These are phyloP conservation scores for Fusarium chaquense DNA, from an alignment of 2,329 filamentous ascomycete species.

Conservation along the genomic window DNA sequence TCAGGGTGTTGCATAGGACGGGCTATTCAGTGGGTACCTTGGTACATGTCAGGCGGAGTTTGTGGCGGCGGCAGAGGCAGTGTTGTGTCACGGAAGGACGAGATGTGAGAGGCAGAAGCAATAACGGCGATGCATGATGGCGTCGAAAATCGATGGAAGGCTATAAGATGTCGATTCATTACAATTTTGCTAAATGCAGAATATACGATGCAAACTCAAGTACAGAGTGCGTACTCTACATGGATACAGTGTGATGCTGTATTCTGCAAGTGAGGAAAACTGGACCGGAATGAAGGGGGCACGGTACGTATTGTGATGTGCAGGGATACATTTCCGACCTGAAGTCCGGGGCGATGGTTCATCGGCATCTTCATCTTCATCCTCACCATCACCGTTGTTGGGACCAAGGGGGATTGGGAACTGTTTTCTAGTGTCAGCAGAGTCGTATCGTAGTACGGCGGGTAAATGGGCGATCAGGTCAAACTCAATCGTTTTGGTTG, in stretches of 20 bases:
- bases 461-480: constrained; percentile 13
- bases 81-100: constrained; percentile 16
- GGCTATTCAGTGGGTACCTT: background rate
- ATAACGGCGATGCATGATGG: constrained; percentile 38
- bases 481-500: constrained; percentile 33
- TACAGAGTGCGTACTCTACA: background rate
- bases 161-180: background rate
- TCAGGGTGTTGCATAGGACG: background rate
- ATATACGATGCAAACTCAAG: background rate
- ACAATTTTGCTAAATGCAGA: background rate
- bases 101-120: constrained; percentile 15
- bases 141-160: constrained; percentile 26
- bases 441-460: background rate
- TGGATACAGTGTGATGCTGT: background rate
- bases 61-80: constrained; percentile 23
- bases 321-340: constrained; percentile 22
- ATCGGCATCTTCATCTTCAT: background rate
- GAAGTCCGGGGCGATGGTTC: constrained; percentile 25
- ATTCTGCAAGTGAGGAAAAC: constrained; percentile 14
- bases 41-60: constrained; percentile 13
- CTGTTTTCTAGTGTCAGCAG: background rate
- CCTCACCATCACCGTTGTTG: background rate
- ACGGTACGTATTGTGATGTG: constrained; percentile 8
- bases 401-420: background rate
- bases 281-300: constrained; percentile 33